Evolutionary conservation across 2,329 filamentous ascomycete genomes (phyloP).

Genomic region (Chaetoscypha palmicola): DNA sequence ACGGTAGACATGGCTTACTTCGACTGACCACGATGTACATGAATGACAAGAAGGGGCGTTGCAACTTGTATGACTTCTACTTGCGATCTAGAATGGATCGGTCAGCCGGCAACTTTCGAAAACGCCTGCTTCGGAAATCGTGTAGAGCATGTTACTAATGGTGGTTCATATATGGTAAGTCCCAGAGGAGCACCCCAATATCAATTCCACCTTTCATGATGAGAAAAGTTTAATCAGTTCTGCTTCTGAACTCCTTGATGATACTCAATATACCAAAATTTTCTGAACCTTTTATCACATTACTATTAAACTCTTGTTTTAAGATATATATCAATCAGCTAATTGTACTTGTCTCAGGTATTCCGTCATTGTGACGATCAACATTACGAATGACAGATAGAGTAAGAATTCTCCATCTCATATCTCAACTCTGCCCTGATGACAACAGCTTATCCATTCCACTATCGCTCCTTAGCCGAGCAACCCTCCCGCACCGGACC

Average conservation of each 20-base stretch:
- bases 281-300: conserved; percentile 30
- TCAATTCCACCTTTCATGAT: conserved; percentile 48
- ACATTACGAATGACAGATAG: neutral
- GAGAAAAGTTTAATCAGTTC: conserved; percentile 63
- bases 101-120: too few relatives aligned
- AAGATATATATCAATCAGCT: conserved; percentile 16
- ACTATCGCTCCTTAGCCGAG: conserved; percentile 61
- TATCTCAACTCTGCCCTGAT: conserved; percentile 37
- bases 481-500: conserved; percentile 67
- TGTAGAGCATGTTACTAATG: neutral
- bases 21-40: too few relatives aligned
- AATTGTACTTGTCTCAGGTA: neutral
- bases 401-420: conserved; percentile 15
- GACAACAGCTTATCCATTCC: conserved; percentile 71
- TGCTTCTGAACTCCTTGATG: conserved; percentile 67
- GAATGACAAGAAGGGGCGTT: too few relatives aligned
- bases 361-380: neutral
- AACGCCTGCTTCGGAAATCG: too few relatives aligned
- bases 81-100: too few relatives aligned
- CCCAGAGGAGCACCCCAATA: neutral
- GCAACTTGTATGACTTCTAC: too few relatives aligned
- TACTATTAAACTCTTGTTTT: neutral
- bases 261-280: conserved; percentile 59
- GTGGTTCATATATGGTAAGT: neutral
- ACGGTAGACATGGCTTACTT: too few relatives aligned